These are phyloP conservation scores for Diplocarpon mali DNA, from an alignment of 2,329 filamentous ascomycete species.

Conservation along the genomic window DNA sequence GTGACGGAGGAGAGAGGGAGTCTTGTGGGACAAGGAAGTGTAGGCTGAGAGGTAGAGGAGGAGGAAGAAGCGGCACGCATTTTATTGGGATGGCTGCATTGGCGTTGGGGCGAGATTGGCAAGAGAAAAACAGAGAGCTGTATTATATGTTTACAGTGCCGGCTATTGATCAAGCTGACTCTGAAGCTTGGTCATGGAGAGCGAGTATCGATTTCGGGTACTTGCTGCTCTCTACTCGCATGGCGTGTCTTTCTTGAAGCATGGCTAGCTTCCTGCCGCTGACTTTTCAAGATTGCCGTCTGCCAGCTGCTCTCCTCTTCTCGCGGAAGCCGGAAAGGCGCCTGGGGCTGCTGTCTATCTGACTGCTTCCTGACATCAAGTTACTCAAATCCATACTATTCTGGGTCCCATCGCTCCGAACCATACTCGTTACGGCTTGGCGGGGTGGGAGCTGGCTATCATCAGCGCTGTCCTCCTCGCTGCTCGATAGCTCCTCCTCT, in stretches of 20 bases:
- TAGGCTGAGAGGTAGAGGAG: neutral
- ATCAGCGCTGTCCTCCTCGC: slow-evolving; percentile 32
- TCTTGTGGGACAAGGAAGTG: neutral
- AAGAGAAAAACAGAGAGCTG: too few species aligned
- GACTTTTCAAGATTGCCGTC: too few species aligned
- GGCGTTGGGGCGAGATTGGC: neutral
- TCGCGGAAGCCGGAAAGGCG: too few species aligned
- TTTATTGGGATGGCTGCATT: neutral
- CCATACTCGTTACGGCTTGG: slow-evolving; percentile 20
- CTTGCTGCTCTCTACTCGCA: too few species aligned
- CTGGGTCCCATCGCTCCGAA: slow-evolving; percentile 27
- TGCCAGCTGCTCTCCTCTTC: too few species aligned
- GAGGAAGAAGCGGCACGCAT: neutral
- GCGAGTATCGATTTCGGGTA: slow-evolving; percentile 1
- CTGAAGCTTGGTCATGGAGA: slow-evolving; percentile 1
- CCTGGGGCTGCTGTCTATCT: slow-evolving; percentile 23
- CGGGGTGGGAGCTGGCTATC: slow-evolving; percentile 25
- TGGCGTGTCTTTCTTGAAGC: too few species aligned
- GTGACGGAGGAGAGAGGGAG: neutral
- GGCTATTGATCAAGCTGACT: slow-evolving; percentile 1
- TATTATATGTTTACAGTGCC: too few species aligned
- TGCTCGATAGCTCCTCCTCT: slow-evolving; percentile 49
- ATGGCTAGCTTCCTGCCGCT: too few species aligned
- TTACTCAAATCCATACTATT: slow-evolving; percentile 25
- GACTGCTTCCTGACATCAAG: slow-evolving; percentile 22